Percentiles rank a stretch among this genome's conserved stretches.
phyloP scores from a whole-genome alignment of 371 early-diverging fungal genomes.

The Apophysomyces ossiformis region DNA sequence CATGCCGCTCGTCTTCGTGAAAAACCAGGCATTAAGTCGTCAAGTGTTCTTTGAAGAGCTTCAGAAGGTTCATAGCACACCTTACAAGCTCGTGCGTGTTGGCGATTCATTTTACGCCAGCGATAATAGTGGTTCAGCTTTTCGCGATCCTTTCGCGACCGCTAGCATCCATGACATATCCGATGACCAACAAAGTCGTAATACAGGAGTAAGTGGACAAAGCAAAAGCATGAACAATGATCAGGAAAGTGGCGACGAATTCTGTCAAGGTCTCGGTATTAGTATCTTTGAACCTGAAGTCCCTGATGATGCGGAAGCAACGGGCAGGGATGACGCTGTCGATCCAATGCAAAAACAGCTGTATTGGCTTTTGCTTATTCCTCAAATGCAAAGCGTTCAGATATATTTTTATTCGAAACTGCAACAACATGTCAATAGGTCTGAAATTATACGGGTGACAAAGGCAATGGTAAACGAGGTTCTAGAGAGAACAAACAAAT shows the following conservation, averaged over 20 bases:
- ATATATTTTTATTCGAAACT: slow-evolving; percentile 76
- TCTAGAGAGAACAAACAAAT: slow-evolving; percentile 70
- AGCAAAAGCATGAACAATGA: background rate
- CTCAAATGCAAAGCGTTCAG: slow-evolving; percentile 59
- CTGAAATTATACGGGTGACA: slow-evolving; percentile 61
- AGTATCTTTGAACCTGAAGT: slow-evolving; percentile 41
- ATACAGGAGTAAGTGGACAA: background rate
- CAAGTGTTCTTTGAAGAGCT: slow-evolving; percentile 66
- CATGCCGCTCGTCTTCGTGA: slow-evolving; percentile 68
- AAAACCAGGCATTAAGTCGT: slow-evolving; percentile 50
- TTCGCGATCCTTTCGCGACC: background rate
- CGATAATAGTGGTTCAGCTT: slow-evolving; percentile 35
- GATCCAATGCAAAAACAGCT: slow-evolving; percentile 28
- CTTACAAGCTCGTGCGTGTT: slow-evolving; percentile 58
- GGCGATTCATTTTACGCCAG: slow-evolving; percentile 68
- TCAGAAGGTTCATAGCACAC: slow-evolving; percentile 48
- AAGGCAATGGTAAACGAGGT: slow-evolving; percentile 63
- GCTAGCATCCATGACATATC: background rate
- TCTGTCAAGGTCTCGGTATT: slow-evolving; percentile 54
- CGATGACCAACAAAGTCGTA: slow-evolving; percentile 7
- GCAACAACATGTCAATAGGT: slow-evolving; percentile 57
- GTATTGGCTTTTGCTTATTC: slow-evolving; percentile 74
- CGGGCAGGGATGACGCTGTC: background rate
- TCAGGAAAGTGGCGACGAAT: slow-evolving; percentile 36
- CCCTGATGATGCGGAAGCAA: slow-evolving; percentile 21